Evolutionary conservation across 2,329 filamentous ascomycete species (phyloP).

Genomic region (Colletotrichum chrysophilum): DNA sequence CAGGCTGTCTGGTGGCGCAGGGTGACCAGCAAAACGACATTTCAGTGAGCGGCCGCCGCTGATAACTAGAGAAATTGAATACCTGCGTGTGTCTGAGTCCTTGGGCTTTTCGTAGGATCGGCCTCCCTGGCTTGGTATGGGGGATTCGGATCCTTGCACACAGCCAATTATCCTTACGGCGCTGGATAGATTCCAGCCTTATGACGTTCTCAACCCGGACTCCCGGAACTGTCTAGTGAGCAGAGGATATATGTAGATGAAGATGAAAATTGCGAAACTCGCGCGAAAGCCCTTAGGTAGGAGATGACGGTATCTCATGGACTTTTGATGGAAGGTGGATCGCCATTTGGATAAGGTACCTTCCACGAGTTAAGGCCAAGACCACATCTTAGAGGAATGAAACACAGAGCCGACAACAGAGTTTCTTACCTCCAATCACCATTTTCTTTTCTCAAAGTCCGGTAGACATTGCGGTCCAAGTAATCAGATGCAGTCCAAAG

Average conservation of each 20-base stretch:
- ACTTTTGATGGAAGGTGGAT: not conserved
- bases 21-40: not conserved
- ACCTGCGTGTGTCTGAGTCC: not conserved
- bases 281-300: not conserved
- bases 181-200: not conserved
- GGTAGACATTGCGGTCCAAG: not conserved
- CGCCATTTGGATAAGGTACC: not conserved
- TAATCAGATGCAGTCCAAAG: not conserved
- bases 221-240: not conserved
- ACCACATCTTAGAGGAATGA: accelerated
- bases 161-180: not conserved
- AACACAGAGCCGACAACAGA: not conserved
- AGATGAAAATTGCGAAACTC: not conserved
- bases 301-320: not conserved
- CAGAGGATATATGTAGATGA: not conserved
- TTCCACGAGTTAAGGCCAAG: not conserved
- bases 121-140: not conserved
- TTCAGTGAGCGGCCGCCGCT: not conserved
- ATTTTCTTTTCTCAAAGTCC: not conserved
- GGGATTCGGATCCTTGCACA: not conserved
- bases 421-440: accelerated
- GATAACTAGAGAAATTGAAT: not conserved
- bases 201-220: not conserved
- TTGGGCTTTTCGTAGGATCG: not conserved
- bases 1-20: not conserved